Percentiles rank a stretch among this genome's conserved stretches.
phyloP scores from a whole-genome alignment of 495 filamentous ascomycete genomes.

The Penicillium pulvis region DNA sequence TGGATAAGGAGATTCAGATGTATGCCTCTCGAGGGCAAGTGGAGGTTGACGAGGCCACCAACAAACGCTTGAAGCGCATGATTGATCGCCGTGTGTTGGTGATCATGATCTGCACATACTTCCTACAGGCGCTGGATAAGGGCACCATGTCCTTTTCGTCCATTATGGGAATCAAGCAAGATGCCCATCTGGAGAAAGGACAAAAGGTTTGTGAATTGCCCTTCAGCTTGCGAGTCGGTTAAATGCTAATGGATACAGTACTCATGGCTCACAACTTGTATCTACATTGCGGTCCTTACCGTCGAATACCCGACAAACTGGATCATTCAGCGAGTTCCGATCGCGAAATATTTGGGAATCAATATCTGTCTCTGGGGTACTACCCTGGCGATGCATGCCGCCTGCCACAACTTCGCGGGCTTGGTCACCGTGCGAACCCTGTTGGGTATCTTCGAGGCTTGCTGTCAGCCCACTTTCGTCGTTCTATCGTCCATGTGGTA shows the following conservation, averaged over 20 bases:
- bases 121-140: conserved; percentile 74
- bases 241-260: conserved; percentile 37
- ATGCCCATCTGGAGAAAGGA: conserved; percentile 52
- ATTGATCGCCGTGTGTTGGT: conserved; percentile 59
- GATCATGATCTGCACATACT: conserved; percentile 57
- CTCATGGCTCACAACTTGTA: conserved; percentile 55
- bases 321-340: conserved; percentile 60
- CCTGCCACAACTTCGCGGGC: conserved; percentile 56
- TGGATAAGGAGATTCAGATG: conserved; percentile 66
- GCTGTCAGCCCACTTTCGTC: conserved; percentile 59
- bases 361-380: conserved; percentile 65
- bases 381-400: conserved; percentile 59
- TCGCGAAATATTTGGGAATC: conserved; percentile 62
- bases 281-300: conserved; percentile 56
- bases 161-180: conserved; percentile 65
- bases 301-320: conserved; percentile 60
- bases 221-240: background rate
- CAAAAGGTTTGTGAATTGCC: conserved; percentile 40
- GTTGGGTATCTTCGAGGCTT: conserved; percentile 69
- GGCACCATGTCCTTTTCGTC: conserved; percentile 69
- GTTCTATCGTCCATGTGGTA: conserved; percentile 75
- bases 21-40: conserved; percentile 55
- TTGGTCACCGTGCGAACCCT: conserved; percentile 61
- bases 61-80: conserved; percentile 51
- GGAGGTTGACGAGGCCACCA: conserved; percentile 56